A percentile compares a stretch with the other conserved stretches of the same genome.
Conservation (phyloP, 2,329 filamentous ascomycete genomes). For the Fusarium foetens region DNA sequence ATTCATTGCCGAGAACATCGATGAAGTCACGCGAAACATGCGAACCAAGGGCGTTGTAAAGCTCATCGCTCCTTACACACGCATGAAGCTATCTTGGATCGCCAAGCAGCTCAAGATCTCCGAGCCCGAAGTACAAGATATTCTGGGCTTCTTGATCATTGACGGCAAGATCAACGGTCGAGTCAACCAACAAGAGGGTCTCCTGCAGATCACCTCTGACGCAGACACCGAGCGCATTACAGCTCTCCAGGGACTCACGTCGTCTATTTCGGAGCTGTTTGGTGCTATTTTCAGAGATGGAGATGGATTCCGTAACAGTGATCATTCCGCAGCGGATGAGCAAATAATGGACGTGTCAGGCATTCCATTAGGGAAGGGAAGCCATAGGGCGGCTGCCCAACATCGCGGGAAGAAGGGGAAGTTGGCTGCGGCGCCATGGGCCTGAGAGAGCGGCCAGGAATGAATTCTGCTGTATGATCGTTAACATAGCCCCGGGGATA, state of each 20-base stretch:
- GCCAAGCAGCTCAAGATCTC: slow-evolving; percentile 88
- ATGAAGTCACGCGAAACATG: slow-evolving; percentile 98
- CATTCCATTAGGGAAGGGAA: slow-evolving; percentile 28
- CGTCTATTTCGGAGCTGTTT: slow-evolving; percentile 76
- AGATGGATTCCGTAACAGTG: slow-evolving; percentile 69
- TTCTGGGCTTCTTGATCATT: slow-evolving; percentile 92
- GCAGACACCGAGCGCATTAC: slow-evolving; percentile 79
- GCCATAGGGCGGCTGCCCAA: slow-evolving; percentile 5
- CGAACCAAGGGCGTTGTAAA: slow-evolving; percentile 95
- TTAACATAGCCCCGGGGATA: neutral
- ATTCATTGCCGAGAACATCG: slow-evolving; percentile 99
- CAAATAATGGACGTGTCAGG: slow-evolving; percentile 44
- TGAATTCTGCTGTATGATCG: neutral
- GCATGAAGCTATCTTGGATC: slow-evolving; percentile 89
- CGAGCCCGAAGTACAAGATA: slow-evolving; percentile 89
- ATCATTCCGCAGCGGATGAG: slow-evolving; percentile 45
- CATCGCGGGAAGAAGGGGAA: slow-evolving; percentile 41
- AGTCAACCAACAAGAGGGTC: slow-evolving; percentile 89
- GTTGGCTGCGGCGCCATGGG: slow-evolving; percentile 16
- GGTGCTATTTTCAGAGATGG: slow-evolving; percentile 78
- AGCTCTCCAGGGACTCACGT: slow-evolving; percentile 78
- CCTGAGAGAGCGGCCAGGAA: slow-evolving; percentile 14
- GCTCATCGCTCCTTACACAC: slow-evolving; percentile 92
- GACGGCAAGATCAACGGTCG: slow-evolving; percentile 87
- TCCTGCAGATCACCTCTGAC: slow-evolving; percentile 80